These are phyloP conservation scores for Hibiscus syriacus DNA, from an alignment of 345 rosid genomes.

Conservation along the genomic window DNA sequence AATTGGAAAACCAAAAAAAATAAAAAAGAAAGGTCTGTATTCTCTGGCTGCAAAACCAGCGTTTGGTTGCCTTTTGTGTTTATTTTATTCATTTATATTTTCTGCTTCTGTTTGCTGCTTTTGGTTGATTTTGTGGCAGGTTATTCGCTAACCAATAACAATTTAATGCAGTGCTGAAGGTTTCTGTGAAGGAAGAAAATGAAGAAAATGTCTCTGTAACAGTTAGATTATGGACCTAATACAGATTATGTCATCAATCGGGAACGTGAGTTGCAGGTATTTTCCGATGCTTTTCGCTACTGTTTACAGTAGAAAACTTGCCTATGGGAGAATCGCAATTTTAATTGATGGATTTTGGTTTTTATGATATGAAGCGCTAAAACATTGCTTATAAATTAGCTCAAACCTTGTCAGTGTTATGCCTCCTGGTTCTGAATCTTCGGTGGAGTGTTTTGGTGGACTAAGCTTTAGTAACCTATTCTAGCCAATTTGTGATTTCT, in stretches of 20 bases:
- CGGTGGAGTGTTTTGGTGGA: background rate
- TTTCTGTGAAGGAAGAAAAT: conserved; percentile 60
- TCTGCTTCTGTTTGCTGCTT: too few species aligned
- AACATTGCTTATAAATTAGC: too few species aligned
- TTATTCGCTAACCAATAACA: background rate
- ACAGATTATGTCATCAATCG: conserved; percentile 85
- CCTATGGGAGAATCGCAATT: background rate
- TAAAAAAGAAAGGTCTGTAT: too few species aligned
- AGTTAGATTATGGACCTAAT: conserved; percentile 85
- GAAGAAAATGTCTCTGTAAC: conserved; percentile 46
- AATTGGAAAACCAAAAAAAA: background rate
- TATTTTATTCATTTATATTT: too few species aligned
- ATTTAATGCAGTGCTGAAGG: conserved; percentile 67
- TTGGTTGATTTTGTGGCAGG: background rate
- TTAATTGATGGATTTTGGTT: too few species aligned
- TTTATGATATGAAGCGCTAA: too few species aligned
- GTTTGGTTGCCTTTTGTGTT: too few species aligned
- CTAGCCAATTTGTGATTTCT: too few species aligned
- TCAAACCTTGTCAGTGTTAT: too few species aligned
- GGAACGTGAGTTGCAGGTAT: conserved; percentile 65
- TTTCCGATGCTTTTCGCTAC: background rate
- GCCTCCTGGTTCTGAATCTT: too few species aligned
- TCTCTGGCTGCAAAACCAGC: too few species aligned
- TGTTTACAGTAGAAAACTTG: background rate
- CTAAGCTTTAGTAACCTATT: background rate